Conservation (phyloP, 164 flowering plant genomes). For the Kalanchoe fedtschenkoi region DNA sequence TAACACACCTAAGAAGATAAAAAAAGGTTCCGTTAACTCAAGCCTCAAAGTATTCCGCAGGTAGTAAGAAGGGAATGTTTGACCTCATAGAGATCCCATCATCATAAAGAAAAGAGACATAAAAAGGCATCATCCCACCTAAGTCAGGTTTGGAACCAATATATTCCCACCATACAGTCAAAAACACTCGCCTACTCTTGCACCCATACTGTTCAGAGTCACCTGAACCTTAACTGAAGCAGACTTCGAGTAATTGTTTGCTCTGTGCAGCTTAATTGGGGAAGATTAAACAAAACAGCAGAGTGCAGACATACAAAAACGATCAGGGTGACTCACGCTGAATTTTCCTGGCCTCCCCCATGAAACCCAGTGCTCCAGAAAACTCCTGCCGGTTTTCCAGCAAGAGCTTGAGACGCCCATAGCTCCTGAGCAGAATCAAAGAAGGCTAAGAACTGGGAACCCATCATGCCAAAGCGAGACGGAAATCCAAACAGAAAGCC, state of each 20-base stretch:
- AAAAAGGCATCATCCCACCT: too few relatives aligned
- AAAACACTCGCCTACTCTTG: too few relatives aligned
- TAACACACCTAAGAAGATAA: too few relatives aligned
- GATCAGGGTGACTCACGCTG: constrained; percentile 44
- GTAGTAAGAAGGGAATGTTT: too few relatives aligned
- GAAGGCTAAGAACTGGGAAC: constrained; percentile 70
- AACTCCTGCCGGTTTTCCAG: constrained; percentile 90
- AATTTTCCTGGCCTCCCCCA: constrained; percentile 88
- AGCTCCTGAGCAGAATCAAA: constrained; percentile 56
- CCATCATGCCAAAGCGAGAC: constrained; percentile 86
- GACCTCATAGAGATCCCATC: too few relatives aligned
- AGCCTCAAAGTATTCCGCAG: too few relatives aligned
- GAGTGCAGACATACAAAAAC: neutral
- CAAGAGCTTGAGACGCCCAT: constrained; percentile 68
- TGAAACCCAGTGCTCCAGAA: constrained; percentile 94
- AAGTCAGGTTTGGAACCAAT: too few relatives aligned
- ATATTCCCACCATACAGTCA: too few relatives aligned
- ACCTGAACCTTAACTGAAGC: neutral
- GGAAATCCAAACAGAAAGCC: constrained; percentile 84
- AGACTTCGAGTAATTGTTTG: too few relatives aligned
- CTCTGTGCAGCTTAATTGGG: neutral
- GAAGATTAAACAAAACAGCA: neutral
- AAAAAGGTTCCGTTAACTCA: too few relatives aligned
- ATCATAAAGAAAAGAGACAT: too few relatives aligned
- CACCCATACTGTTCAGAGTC: neutral